A percentile compares a stretch with the other conserved stretches of the same genome.
phyloP scores from a whole-genome alignment of 352 stramenopile species.

The Phytophthora pinifolia region DNA sequence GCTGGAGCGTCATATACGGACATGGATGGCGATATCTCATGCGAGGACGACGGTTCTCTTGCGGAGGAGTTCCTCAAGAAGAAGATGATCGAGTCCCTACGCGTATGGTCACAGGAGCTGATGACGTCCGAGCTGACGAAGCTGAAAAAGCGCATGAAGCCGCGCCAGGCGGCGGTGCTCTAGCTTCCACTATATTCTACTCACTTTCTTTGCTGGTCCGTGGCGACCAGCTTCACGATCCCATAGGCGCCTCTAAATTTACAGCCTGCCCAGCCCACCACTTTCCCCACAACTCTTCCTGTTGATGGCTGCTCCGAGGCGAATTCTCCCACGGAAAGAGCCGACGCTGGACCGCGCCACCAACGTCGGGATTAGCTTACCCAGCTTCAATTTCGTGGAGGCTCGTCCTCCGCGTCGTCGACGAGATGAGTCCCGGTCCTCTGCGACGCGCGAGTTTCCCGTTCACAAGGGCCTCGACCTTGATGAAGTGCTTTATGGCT shows the following conservation, averaged over 20 bases:
- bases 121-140: slow-evolving; percentile 64
- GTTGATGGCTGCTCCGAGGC: slow-evolving; percentile 20
- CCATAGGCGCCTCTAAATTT: slow-evolving; percentile 20
- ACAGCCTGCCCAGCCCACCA: neutral
- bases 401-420: slow-evolving; percentile 16
- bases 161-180: slow-evolving; percentile 41
- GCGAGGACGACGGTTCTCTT: slow-evolving; percentile 37
- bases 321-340: slow-evolving; percentile 15
- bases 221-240: neutral
- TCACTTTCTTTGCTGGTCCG: neutral
- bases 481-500: slow-evolving; percentile 25
- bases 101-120: slow-evolving; percentile 70
- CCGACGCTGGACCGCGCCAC: slow-evolving; percentile 23
- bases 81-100: slow-evolving; percentile 76
- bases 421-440: slow-evolving; percentile 6
- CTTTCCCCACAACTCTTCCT: neutral
- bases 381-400: slow-evolving; percentile 73
- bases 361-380: slow-evolving; percentile 38
- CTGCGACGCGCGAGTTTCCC: slow-evolving; percentile 9
- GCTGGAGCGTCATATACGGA: slow-evolving; percentile 35
- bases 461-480: slow-evolving; percentile 17
- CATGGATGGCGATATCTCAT: slow-evolving; percentile 29
- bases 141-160: slow-evolving; percentile 74
- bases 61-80: slow-evolving; percentile 69
- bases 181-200: slow-evolving; percentile 12